Evolutionary conservation across 805 yeast species (phyloP), one percentile per base, ranked within the genome.

Genomic region (Candida gorgasii): DNA sequence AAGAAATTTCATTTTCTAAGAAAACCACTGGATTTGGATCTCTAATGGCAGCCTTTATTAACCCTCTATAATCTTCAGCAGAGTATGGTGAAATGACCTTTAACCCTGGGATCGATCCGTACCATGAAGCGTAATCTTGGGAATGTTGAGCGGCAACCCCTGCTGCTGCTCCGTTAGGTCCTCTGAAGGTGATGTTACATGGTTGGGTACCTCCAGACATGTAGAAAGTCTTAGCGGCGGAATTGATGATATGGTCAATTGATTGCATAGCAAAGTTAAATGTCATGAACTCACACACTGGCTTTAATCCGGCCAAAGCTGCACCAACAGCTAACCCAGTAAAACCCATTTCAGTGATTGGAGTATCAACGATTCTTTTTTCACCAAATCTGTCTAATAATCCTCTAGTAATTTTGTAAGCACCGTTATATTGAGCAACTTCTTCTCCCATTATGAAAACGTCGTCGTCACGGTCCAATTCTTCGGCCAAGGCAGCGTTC

Each of bases 81-180:
- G 93, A 82, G 75, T 83, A 93, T 42, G 99, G 99, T 35, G 96
- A 88, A 39, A 93, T 72, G 31, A 93, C 99, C 77, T 93, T 93
- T 66, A 93, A 78, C 66, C 99, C 99, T 48, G 99, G 99, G 57
- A 93, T 89, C 40, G 95, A 76, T 53, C 97, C 98, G 73, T 93
- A 93, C 99, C 99, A 93, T 42, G 97, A 89, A 43, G 96, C 78
- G 69, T 82, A 93, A 73, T 89, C 95, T 75, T 93, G 99, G 19
- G 99, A 93, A 75, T 93, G 99, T 74, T 93, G 99, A 46, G 99
- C 99, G 58, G 81, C 99, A 56, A 93, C 99, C 80, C 98, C 98
- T 38, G 97, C 97, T 55, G 99, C 97, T 38, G 99, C 97, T 72
- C 99, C 99, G 70, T 93, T 93, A 49, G 99, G 98, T 61, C 99